These are phyloP conservation scores for Globisporangium solare DNA, from an alignment of 352 stramenopile species.

Conservation along the genomic window DNA sequence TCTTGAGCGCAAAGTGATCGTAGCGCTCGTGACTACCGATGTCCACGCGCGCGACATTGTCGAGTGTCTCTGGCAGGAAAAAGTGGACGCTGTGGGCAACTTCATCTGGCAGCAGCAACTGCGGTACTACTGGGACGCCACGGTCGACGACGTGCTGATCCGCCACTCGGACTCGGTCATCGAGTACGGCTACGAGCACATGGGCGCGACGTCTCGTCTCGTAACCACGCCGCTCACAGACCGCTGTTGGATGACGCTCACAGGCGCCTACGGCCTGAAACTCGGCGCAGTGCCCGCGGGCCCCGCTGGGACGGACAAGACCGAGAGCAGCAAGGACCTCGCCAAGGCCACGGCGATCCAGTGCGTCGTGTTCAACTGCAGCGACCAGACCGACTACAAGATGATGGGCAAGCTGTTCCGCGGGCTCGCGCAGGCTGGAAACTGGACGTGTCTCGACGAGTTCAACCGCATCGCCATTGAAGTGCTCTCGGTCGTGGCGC, in stretches of 20 bases:
- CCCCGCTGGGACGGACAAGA: conserved; percentile 95
- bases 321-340: conserved; percentile 95
- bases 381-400: conserved; percentile 95
- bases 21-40: conserved; percentile 91
- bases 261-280: conserved; percentile 90
- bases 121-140: conserved; percentile 91
- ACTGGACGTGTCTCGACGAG: conserved; percentile 90
- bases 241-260: conserved; percentile 96
- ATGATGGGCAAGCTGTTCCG: conserved; percentile 97
- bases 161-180: conserved; percentile 86
- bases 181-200: conserved; percentile 94
- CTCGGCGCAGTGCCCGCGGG: conserved; percentile 91
- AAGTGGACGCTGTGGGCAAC: conserved; percentile 68
- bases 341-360: conserved; percentile 93
- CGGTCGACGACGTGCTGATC: conserved; percentile 88
- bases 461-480: conserved; percentile 95
- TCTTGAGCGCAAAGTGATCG: conserved; percentile 90
- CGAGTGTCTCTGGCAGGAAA: conserved; percentile 61
- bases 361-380: conserved; percentile 96
- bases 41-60: conserved; percentile 91
- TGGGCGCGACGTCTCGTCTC: conserved; percentile 86
- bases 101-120: conserved; percentile 95
- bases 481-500: conserved; percentile 92
- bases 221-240: conserved; percentile 90
- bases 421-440: conserved; percentile 87